phyloP scores from a whole-genome alignment of 2,329 filamentous ascomycete species.

The Aaosphaeria pasadenensis region DNA sequence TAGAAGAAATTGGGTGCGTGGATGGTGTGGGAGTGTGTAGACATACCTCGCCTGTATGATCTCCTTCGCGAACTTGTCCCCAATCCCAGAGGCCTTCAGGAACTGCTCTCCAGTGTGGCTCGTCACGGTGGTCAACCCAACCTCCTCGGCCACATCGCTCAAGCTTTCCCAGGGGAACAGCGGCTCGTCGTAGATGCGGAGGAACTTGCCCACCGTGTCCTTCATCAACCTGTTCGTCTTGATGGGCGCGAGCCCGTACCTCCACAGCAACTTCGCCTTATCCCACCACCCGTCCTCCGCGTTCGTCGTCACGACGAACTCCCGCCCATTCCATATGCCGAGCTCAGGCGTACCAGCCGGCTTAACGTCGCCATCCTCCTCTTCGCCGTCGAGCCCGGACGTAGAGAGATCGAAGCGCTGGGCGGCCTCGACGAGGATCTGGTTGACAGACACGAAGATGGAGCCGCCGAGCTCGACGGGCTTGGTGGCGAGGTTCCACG shows the following conservation, averaged over 20 bases:
- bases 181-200: constrained; percentile 76
- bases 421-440: constrained; percentile 74
- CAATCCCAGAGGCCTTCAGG: constrained; percentile 65
- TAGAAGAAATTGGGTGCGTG: neutral
- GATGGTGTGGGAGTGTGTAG: neutral
- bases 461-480: constrained; percentile 86
- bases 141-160: constrained; percentile 62
- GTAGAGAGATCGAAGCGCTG: constrained; percentile 67
- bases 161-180: constrained; percentile 82
- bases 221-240: constrained; percentile 71
- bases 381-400: constrained; percentile 25
- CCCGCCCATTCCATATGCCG: constrained; percentile 79
- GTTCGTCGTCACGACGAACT: constrained; percentile 67
- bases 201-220: constrained; percentile 66
- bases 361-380: constrained; percentile 22
- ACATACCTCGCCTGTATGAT: constrained; percentile 70
- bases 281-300: constrained; percentile 73
- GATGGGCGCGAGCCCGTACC: constrained; percentile 78
- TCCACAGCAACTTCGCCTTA: constrained; percentile 74
- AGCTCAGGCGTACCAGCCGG: constrained; percentile 45
- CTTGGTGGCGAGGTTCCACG: constrained; percentile 63
- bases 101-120: constrained; percentile 71
- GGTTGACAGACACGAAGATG: constrained; percentile 84
- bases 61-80: constrained; percentile 67
- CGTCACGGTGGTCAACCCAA: constrained; percentile 66